These are phyloP conservation scores for Silene vulgaris DNA, from an alignment of 179 eudicot genomes.

Conservation along the genomic window DNA sequence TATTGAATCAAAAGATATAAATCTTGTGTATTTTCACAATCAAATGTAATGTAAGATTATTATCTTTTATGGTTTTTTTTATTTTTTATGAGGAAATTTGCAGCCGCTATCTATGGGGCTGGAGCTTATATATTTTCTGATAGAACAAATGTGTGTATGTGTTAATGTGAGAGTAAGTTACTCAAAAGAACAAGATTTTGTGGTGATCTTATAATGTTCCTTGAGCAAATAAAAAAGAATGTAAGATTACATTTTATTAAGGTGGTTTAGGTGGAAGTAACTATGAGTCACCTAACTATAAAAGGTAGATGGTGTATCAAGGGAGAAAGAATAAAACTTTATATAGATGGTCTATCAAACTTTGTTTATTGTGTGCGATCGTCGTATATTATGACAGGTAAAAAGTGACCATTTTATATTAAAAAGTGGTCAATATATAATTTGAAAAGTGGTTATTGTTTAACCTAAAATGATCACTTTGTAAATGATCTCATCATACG, in stretches of 20 bases:
- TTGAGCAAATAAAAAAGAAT: background rate
- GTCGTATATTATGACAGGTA: no score
- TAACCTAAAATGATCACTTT: no score
- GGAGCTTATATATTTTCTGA: no score
- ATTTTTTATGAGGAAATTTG: background rate
- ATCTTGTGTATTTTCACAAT: background rate
- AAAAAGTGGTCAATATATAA: no score
- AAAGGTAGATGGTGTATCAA: background rate
- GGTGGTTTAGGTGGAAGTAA: constrained; percentile 2
- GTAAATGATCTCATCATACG: no score
- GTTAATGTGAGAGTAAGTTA: no score
- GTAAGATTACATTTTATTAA: background rate
- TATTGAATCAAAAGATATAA: no score
- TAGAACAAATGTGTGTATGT: no score
- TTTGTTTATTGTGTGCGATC: background rate
- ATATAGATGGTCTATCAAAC: background rate
- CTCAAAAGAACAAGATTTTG: background rate
- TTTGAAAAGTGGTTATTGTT: no score
- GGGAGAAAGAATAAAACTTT: background rate
- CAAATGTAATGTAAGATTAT: no score
- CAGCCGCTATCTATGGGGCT: background rate
- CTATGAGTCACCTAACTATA: background rate
- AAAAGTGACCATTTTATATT: no score
- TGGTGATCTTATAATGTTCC: background rate
- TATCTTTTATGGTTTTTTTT: background rate